Evolutionary conservation across 2,329 filamentous ascomycete species (phyloP).

Genomic region (Neophaeococcomyces mojaviensis): DNA sequence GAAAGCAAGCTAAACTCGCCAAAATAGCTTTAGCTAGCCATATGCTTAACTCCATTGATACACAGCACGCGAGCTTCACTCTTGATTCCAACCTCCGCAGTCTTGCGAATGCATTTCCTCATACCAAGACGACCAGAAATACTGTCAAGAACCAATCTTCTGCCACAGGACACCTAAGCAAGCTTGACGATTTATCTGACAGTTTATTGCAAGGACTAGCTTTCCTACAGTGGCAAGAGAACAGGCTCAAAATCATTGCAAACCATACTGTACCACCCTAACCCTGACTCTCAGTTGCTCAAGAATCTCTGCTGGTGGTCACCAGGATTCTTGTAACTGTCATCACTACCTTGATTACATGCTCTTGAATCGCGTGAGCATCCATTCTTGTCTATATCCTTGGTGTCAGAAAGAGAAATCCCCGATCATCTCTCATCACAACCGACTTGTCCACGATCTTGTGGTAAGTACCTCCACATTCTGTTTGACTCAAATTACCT

Average conservation of each 20-base stretch:
- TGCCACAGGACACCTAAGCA: conserved; percentile 32
- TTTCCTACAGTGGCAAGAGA: conserved; percentile 64
- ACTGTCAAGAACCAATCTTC: background rate
- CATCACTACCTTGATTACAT: too few species aligned
- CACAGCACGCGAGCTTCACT: conserved; percentile 3
- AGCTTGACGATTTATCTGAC: conserved; percentile 76
- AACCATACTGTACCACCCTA: background rate
- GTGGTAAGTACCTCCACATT: too few species aligned
- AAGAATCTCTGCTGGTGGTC: too few species aligned
- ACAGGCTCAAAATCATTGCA: conserved; percentile 1
- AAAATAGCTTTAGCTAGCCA: conserved; percentile 8
- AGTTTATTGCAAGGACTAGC: conserved; percentile 69
- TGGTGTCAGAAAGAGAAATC: too few species aligned
- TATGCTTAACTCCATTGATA: conserved; percentile 3
- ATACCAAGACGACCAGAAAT: background rate
- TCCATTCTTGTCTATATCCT: too few species aligned
- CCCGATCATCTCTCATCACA: too few species aligned
- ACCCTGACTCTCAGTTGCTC: too few species aligned
- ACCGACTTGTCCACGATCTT: too few species aligned
- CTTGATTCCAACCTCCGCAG: background rate
- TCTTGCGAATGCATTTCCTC: conserved; percentile 7
- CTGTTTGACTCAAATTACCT: too few species aligned
- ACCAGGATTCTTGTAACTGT: too few species aligned
- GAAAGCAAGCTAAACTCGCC: conserved; percentile 3
- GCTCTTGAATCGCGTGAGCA: too few species aligned